phyloP scores from a whole-genome alignment of 257 asterid genomes.

The Phtheirospermum japonicum region DNA sequence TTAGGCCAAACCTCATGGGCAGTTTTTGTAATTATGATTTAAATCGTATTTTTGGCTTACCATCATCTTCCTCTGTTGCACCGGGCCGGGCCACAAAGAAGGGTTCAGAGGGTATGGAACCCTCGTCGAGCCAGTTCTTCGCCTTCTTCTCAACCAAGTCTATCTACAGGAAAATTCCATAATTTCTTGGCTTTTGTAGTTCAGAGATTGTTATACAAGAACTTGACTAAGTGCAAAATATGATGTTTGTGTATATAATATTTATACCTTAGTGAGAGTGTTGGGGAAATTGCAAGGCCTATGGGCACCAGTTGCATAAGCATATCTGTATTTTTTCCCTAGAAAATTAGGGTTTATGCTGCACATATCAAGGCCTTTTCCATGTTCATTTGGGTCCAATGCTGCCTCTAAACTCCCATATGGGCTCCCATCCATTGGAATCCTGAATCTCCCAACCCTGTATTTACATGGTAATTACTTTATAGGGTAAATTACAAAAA shows the following conservation, averaged over 20 bases:
- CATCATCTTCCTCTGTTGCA: constrained; percentile 84
- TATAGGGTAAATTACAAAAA: background rate
- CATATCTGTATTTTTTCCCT: constrained; percentile 83
- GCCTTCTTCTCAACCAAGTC: constrained; percentile 70
- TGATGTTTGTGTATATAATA: background rate
- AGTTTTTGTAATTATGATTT: too few relatives aligned
- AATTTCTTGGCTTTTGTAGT: background rate
- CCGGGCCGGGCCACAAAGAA: constrained; percentile 89
- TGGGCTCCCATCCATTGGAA: constrained; percentile 82
- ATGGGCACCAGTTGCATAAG: constrained; percentile 93
- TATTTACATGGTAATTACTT: background rate
- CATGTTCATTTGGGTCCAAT: constrained; percentile 87
- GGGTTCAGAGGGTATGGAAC: constrained; percentile 89
- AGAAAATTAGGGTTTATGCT: constrained; percentile 68
- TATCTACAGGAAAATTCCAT: constrained; percentile 26
- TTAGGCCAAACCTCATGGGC: too few relatives aligned
- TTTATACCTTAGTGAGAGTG: constrained; percentile 79
- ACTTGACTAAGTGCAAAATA: background rate
- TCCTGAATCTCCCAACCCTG: constrained; percentile 86
- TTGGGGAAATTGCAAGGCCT: constrained; percentile 97
- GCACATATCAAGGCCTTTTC: constrained; percentile 94
- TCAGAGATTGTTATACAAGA: background rate
- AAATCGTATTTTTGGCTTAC: constrained; percentile 42
- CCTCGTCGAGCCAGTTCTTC: constrained; percentile 80
- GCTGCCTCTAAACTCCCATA: constrained; percentile 79